Conservation (phyloP, 228 moss, liverwort and hornwort species). For the Sphagnum magellanicum region DNA sequence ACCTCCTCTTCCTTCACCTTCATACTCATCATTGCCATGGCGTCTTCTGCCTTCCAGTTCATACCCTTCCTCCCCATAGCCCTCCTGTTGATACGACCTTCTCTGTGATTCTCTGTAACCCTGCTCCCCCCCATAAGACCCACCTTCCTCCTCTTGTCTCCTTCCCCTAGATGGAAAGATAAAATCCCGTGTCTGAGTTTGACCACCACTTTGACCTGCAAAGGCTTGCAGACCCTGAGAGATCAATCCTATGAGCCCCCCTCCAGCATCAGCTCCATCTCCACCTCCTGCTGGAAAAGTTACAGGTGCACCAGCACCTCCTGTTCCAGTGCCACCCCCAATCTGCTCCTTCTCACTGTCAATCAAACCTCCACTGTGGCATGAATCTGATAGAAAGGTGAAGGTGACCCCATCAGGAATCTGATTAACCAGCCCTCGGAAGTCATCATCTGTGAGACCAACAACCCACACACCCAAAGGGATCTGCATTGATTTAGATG, state of each 20-base stretch:
- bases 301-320: constrained; percentile 5
- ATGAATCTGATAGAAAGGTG: constrained; percentile 47
- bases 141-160: not conserved
- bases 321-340: constrained; percentile 19
- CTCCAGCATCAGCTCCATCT: not conserved
- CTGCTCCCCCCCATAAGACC: constrained; percentile 1
- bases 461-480: too few relatives aligned
- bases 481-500: not conserved
- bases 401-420: constrained; percentile 32
- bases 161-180: too few relatives aligned
- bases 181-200: not conserved
- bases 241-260: not conserved
- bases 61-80: not conserved
- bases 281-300: not conserved
- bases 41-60: not conserved
- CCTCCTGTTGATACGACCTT: not conserved
- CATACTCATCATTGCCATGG: not conserved
- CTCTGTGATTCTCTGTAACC: not conserved
- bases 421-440: constrained; percentile 28
- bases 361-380: constrained; percentile 53
- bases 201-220: not conserved
- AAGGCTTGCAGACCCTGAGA: not conserved
- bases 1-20: not conserved
- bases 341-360: constrained; percentile 55
- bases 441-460: constrained; percentile 28